phyloP scores from a whole-genome alignment of 352 stramenopile genomes.

The Globisporangium mamillatum region DNA sequence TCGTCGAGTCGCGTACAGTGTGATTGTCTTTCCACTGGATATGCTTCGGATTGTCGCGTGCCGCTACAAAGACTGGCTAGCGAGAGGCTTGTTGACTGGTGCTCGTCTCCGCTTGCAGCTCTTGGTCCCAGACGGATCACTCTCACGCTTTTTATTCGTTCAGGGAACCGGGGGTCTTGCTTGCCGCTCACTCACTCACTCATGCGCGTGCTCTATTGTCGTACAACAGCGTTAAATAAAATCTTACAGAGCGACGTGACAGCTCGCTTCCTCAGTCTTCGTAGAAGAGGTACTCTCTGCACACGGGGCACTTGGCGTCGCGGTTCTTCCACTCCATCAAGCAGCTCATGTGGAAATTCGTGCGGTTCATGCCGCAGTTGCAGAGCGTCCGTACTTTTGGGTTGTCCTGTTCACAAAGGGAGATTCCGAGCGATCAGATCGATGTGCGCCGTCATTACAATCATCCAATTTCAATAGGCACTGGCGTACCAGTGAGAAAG shows the following conservation, averaged over 20 bases:
- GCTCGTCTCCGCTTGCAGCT: background rate
- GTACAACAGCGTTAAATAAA: background rate
- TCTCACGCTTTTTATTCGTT: background rate
- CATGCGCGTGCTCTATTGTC: background rate
- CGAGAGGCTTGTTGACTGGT: background rate
- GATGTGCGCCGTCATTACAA: too few species aligned
- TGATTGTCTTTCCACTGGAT: background rate
- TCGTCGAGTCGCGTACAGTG: background rate
- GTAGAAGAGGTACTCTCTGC: slow-evolving; percentile 83
- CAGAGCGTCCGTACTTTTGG: slow-evolving; percentile 85
- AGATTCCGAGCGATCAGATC: background rate
- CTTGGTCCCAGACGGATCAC: background rate
- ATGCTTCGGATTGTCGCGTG: background rate
- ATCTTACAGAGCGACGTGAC: background rate
- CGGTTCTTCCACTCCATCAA: slow-evolving; percentile 87
- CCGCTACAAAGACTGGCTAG: background rate
- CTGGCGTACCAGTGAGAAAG: slow-evolving; percentile 42
- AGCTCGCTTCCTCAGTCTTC: slow-evolving; percentile 43
- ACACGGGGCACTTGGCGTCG: slow-evolving; percentile 83
- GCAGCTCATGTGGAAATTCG: slow-evolving; percentile 88
- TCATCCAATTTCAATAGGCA: too few species aligned
- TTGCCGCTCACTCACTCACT: background rate
- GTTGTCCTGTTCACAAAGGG: slow-evolving; percentile 35
- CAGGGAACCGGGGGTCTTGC: background rate
- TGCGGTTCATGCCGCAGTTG: slow-evolving; percentile 87